A percentile compares a stretch with the other conserved stretches of the same genome.
Evolutionary conservation across 2,329 filamentous ascomycete genomes (phyloP).

Genomic region (Clonostachys byssicola): DNA sequence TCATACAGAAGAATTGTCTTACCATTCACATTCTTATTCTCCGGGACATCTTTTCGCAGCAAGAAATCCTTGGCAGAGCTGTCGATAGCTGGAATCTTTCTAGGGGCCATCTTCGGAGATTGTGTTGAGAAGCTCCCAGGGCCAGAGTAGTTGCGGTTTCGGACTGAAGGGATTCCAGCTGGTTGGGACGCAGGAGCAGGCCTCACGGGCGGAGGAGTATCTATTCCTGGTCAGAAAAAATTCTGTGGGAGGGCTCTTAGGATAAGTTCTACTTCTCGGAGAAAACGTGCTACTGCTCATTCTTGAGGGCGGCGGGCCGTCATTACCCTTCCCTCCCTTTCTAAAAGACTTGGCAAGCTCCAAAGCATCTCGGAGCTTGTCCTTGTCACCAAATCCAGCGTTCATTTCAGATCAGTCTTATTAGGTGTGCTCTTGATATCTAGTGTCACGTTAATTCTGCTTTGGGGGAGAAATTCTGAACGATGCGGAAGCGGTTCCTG

Average conservation of each 20-base stretch:
- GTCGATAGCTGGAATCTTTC: too few species aligned
- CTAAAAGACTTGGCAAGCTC: conserved; percentile 18
- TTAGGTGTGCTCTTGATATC: too few species aligned
- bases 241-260: not conserved
- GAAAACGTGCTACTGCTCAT: not conserved
- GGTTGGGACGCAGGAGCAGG: not conserved
- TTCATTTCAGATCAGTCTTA: not conserved
- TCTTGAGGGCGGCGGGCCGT: not conserved
- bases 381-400: conserved; percentile 12
- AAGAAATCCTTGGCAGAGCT: too few species aligned
- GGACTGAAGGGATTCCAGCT: not conserved
- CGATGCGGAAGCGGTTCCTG: too few species aligned
- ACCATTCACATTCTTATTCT: too few species aligned
- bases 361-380: conserved; percentile 17
- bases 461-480: too few species aligned
- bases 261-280: not conserved
- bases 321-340: conserved; percentile 1
- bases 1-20: too few species aligned
- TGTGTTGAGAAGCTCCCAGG: not conserved
- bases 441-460: too few species aligned
- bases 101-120: too few species aligned
- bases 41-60: too few species aligned
- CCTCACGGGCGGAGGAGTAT: not conserved
- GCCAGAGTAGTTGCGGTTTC: not conserved
- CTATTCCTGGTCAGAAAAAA: not conserved